A percentile compares a stretch with the other conserved stretches of the same genome.
phyloP scores from a whole-genome alignment of 1,284 basidiomycete genomes.

The Malassezia brasiliensis region DNA sequence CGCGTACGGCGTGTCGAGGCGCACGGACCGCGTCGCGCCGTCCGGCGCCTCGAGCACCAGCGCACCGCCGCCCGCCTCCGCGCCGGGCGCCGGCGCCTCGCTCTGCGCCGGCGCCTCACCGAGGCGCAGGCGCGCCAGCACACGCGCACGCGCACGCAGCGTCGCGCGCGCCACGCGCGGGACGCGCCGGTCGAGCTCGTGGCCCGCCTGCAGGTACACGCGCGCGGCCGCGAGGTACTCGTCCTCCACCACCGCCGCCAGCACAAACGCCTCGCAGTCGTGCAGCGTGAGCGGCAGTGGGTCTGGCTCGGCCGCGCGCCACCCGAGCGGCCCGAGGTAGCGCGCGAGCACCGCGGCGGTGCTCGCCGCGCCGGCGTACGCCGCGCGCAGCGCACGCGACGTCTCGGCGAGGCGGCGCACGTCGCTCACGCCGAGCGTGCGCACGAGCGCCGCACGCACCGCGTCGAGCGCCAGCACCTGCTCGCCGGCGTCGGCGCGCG shows the following conservation, averaged over 20 bases:
- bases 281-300: slow-evolving; percentile 33
- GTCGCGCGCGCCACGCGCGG: slow-evolving; percentile 43
- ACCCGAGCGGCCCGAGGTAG: slow-evolving; percentile 38
- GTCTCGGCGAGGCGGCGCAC: slow-evolving; percentile 38
- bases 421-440: slow-evolving; percentile 34
- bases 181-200: slow-evolving; percentile 39
- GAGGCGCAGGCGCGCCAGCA: slow-evolving; percentile 45
- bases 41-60: background rate
- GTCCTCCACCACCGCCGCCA: slow-evolving; percentile 27
- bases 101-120: background rate
- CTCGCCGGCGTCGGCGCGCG: background rate
- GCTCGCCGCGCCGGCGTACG: slow-evolving; percentile 22
- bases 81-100: too few species aligned
- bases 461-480: background rate
- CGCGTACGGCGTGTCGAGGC: slow-evolving; percentile 33
- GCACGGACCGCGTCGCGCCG: background rate
- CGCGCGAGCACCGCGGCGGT: slow-evolving; percentile 32
- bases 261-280: slow-evolving; percentile 41
- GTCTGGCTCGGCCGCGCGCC: slow-evolving; percentile 20
- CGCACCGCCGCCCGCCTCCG: background rate
- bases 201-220: slow-evolving; percentile 24
- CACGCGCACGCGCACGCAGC: slow-evolving; percentile 48
- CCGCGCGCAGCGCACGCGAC: slow-evolving; percentile 25
- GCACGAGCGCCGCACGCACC: slow-evolving; percentile 15
- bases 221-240: slow-evolving; percentile 34